Base-by-base conservation (phyloP, 768 basidiomycete genomes). In the Tylopilus rubrobrunneus region DNA sequence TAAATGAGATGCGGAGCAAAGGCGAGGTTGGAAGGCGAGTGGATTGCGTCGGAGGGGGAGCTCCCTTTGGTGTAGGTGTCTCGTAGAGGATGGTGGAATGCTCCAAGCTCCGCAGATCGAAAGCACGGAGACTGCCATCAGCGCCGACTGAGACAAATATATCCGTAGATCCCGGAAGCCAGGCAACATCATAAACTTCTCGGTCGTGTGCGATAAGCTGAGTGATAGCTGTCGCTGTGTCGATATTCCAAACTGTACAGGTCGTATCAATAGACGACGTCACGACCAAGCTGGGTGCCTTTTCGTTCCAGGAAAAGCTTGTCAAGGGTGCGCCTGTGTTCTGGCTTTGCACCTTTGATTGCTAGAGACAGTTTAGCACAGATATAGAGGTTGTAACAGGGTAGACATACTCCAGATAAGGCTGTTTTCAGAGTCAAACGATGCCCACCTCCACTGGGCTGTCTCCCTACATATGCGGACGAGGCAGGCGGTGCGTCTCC, bases 31-130 rank as follows among this genome's bases (percentile, higher is more conserved):
- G 85, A 21, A 85, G 89, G 7, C 88, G 82, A 5, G 81, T 61
- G 9, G 85, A 81, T 12, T 82, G 74, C 9, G 86, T 83, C 9
- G 78, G 67, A 27, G 83, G 78, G 4, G 83, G 78, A 3, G 81
- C 73, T 60, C 83, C 83, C 69, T 90, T 89, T 0, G 90, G 89
- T 5, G 86, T 81, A 3, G 89, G 87, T 0, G 88, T 90, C 74
- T 99, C 97, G 71, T 98, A 99, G 39, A 98, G 79, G 63, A 99
- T 99, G 11, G 97, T 99, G 12, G 93, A 97, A 72, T 98, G 97
- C 69, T 99, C 97, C 43, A 99, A 80, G 61, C 90, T 92, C 46
- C 97, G 86, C 52, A 99, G 77, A 71, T 99, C 97, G 70, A 98
- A 99, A 12, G 96, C 95, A 49, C 97, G 89, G 48, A 98, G 75